A percentile compares a stretch with the other conserved stretches of the same genome.
phyloP scores from a whole-genome alignment of 495 filamentous ascomycete species.

The Podospora australis region DNA sequence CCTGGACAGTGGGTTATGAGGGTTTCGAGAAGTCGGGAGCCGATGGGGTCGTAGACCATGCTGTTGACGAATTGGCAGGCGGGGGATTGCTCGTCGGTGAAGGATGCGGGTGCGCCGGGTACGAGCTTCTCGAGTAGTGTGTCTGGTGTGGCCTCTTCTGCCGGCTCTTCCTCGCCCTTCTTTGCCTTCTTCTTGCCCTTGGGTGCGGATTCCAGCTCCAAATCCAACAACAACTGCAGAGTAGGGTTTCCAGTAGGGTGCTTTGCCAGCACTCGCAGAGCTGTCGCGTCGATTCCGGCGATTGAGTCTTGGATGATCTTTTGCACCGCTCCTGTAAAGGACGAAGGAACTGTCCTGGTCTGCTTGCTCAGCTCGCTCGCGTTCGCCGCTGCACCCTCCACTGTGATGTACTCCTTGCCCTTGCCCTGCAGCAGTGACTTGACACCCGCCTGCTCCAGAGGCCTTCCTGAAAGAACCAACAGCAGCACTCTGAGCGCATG shows the following conservation, averaged over 20 bases:
- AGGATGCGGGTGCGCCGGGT: conserved; percentile 37
- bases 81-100: conserved; percentile 34
- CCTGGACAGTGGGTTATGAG: conserved; percentile 74
- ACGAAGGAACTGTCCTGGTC: conserved; percentile 62
- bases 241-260: conserved; percentile 87
- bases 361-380: conserved; percentile 24
- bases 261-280: conserved; percentile 70
- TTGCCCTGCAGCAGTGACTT: conserved; percentile 74
- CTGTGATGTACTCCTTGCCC: conserved; percentile 77
- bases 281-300: conserved; percentile 60
- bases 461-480: conserved; percentile 75
- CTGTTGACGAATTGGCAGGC: conserved; percentile 67
- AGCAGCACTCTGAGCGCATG: conserved; percentile 82
- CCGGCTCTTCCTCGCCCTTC: conserved; percentile 22
- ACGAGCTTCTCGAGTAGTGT: conserved; percentile 37
- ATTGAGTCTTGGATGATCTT: conserved; percentile 73
- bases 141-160: not conserved
- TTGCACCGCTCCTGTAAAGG: conserved; percentile 66
- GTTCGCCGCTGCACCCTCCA: conserved; percentile 28
- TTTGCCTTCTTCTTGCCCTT: conserved; percentile 46
- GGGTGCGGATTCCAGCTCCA: conserved; percentile 68
- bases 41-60: conserved; percentile 80
- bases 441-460: conserved; percentile 57
- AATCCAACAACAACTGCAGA: conserved; percentile 75
- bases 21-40: conserved; percentile 81